These are phyloP conservation scores for Penicillium sp. DNA, from an alignment of 2,329 filamentous ascomycete species.

Conservation along the genomic window DNA sequence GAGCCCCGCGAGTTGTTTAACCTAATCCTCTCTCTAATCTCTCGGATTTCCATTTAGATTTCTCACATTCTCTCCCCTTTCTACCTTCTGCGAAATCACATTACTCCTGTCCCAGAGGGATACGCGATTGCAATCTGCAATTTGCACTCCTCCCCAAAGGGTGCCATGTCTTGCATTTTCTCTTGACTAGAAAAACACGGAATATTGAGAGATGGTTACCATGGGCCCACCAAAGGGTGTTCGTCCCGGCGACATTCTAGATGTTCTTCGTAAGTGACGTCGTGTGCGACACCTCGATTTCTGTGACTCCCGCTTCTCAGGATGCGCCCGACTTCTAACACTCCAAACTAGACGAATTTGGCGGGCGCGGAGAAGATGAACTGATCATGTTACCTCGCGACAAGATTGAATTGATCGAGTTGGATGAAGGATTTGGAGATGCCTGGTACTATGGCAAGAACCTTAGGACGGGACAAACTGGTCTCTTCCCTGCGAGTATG, in stretches of 20 bases:
- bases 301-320: not conserved
- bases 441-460: constrained; percentile 63
- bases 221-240: constrained; percentile 36
- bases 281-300: constrained; percentile 11
- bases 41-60: constrained; percentile 18
- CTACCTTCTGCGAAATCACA: constrained; percentile 14
- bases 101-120: constrained; percentile 11
- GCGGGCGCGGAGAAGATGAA: constrained; percentile 88
- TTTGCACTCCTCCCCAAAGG: constrained; percentile 20
- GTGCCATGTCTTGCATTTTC: constrained; percentile 32
- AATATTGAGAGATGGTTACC: constrained; percentile 12
- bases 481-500: constrained; percentile 52
- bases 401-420: constrained; percentile 62
- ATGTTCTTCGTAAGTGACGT: constrained; percentile 47
- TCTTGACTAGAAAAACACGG: constrained; percentile 13
- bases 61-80: constrained; percentile 18
- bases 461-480: constrained; percentile 42
- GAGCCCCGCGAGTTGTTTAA: constrained; percentile 23
- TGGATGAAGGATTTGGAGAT: constrained; percentile 67
- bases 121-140: constrained; percentile 5
- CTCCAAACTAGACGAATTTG: constrained; percentile 74
- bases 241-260: constrained; percentile 44
- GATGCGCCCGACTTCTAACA: constrained; percentile 12
- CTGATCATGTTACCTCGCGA: constrained; percentile 78
- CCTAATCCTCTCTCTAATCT: constrained; percentile 13